Evolutionary conservation across 78 protist genomes (phyloP), one percentile per base, ranked within the genome.

Genomic region (Abeoforma whisleri): DNA sequence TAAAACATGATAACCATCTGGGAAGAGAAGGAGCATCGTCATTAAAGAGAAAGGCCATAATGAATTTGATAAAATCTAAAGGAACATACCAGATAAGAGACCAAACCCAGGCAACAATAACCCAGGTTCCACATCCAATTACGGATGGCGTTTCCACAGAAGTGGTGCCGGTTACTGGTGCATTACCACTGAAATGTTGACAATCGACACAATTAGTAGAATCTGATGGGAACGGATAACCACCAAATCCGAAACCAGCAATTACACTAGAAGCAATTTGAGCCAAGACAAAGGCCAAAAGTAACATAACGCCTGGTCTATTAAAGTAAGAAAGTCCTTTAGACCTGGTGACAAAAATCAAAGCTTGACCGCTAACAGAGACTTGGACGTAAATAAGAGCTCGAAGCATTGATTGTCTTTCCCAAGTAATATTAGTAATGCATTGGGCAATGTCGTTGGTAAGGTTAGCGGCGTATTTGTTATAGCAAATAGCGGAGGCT

Each of bases 81-180:
- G 91, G 91, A 23, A 92, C 74, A 86, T 84, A 89, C 91, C 91
- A 89, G 22, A 92, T 68, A 35, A 89, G 2, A 40, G 80, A 73
- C 92, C 91, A 92, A 8, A 92, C 80, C 94, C 94, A 92, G 19
- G 84, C 81, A 2, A 84, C 38, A 1, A 89, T 77, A 1, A 88
- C 94, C 68, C 80, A 92, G 28, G 87, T 87, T 32, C 94, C 94
- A 40, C 91, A 87, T 57, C 94, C 94, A 22, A 48, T 19, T 40
- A 68, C 28, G 71, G 68, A 57, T 8, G 85, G n/a, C 39, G 28
- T 68, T 28, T 68, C 28, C 39, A 68, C 70, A 28, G 70, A 68
- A 28, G 28, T 28, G 28, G 70, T 68, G 28, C 70, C 70, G 70
- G 28, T n/a, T 68, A 68, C 28, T n/a, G 70, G 70, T n/a, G 70